Evolutionary conservation across 176 grass and related monocot genomes (phyloP).

Genomic region (Areca catechu): DNA sequence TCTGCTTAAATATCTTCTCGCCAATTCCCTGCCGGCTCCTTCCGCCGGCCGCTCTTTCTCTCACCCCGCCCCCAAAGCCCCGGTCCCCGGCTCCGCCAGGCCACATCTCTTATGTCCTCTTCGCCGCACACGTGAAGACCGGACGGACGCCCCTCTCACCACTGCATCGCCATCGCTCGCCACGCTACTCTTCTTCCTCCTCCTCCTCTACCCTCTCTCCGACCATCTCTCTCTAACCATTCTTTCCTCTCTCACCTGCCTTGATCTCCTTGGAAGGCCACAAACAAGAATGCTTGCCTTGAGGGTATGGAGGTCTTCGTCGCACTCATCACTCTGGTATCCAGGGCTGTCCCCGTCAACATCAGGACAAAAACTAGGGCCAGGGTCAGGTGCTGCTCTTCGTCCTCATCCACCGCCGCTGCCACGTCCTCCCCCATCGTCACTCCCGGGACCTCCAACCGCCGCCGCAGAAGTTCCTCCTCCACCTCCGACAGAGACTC

Average conservation of each 20-base stretch:
- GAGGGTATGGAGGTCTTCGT: slow-evolving; percentile 67
- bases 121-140: too few relatives aligned
- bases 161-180: too few relatives aligned
- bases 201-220: too few relatives aligned
- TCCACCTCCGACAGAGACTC: slow-evolving; percentile 89
- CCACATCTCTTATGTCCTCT: too few relatives aligned
- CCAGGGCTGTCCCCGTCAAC: slow-evolving; percentile 18
- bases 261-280: slow-evolving; percentile 11
- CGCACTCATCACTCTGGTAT: slow-evolving; percentile 44
- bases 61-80: too few relatives aligned
- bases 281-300: slow-evolving; percentile 35
- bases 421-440: slow-evolving; percentile 12
- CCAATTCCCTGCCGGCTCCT: too few relatives aligned
- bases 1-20: too few relatives aligned
- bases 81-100: too few relatives aligned
- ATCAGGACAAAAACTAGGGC: slow-evolving; percentile 13
- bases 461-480: slow-evolving; percentile 46
- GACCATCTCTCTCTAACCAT: too few relatives aligned
- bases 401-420: slow-evolving; percentile 25
- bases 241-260: background rate
- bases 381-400: slow-evolving; percentile 29
- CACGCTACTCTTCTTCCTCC: too few relatives aligned
- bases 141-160: too few relatives aligned
- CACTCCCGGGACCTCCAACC: slow-evolving; percentile 24
- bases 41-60: too few relatives aligned